Percentiles rank a stretch among this genome's conserved stretches.
phyloP scores from a whole-genome alignment of 371 early-diverging fungal genomes.

The Haplosporangium sp. region DNA sequence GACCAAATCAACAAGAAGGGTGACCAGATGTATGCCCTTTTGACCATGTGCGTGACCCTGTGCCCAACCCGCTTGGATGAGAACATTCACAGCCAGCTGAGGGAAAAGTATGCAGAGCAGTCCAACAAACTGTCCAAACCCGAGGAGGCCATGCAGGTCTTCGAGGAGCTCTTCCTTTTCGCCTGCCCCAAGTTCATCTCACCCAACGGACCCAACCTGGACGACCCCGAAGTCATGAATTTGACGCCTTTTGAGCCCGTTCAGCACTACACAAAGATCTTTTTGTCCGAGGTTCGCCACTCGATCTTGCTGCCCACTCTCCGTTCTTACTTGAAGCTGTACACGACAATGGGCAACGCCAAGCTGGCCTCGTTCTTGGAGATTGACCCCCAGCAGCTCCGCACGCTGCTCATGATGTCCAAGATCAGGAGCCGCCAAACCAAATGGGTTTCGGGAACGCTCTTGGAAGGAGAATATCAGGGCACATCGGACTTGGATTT shows the following conservation, averaged over 20 bases:
- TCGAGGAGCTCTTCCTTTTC: conserved; percentile 90
- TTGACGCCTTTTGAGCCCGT: conserved; percentile 68
- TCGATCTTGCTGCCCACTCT: conserved; percentile 89
- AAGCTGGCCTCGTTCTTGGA: conserved; percentile 92
- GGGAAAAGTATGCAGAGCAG: conserved; percentile 95
- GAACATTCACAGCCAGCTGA: conserved; percentile 84
- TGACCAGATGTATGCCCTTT: conserved; percentile 93
- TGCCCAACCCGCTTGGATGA: conserved; percentile 96
- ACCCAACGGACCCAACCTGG: conserved; percentile 82
- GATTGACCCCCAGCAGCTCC: conserved; percentile 80
- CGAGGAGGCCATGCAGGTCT: conserved; percentile 81
- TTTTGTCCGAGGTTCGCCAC: conserved; percentile 85
- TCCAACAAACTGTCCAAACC: conserved; percentile 79
- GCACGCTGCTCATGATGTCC: conserved; percentile 81
- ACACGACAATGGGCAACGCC: conserved; percentile 89
- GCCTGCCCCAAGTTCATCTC: conserved; percentile 96
- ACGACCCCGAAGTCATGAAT: conserved; percentile 59
- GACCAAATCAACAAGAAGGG: conserved; percentile 93
- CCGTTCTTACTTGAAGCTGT: conserved; percentile 93
- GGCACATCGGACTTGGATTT: conserved; percentile 91
- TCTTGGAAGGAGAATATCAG: conserved; percentile 84
- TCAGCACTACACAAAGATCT: conserved; percentile 85
- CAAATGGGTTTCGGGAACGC: conserved; percentile 78
- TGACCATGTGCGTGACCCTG: conserved; percentile 91
- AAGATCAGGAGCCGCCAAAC: conserved; percentile 94